phyloP scores from a whole-genome alignment of 2,329 filamentous ascomycete genomes.

The Aureobasidium sp. region DNA sequence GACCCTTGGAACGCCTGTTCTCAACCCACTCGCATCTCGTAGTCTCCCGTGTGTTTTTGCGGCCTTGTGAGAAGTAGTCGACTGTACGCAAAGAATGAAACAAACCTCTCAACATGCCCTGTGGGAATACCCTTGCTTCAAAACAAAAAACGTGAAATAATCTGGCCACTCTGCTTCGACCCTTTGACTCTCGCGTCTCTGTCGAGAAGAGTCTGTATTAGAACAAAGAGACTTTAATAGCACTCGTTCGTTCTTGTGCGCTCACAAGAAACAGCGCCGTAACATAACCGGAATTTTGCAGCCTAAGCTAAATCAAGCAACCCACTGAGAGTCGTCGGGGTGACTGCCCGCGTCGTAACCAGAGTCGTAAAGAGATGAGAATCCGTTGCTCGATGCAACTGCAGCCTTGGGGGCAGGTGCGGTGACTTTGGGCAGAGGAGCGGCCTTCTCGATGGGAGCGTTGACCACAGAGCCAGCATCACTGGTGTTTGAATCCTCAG shows the following conservation, averaged over 20 bases:
- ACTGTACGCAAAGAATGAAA: not conserved
- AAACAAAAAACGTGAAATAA: not conserved
- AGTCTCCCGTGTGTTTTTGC: not conserved
- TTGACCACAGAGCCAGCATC: slow-evolving; percentile 7
- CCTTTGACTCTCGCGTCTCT: not conserved
- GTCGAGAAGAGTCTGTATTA: not conserved
- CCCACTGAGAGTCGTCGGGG: slow-evolving; percentile 32
- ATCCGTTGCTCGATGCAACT: slow-evolving; percentile 14
- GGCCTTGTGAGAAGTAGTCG: not conserved
- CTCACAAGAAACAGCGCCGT: not conserved
- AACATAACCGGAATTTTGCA: not conserved
- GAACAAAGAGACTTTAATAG: not conserved
- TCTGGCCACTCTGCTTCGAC: not conserved
- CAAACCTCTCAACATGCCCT: not conserved
- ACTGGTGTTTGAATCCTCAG: slow-evolving; percentile 10
- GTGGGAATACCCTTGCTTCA: slow-evolving; percentile 4
- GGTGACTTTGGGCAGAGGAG: slow-evolving; percentile 3
- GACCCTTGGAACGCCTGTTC: not conserved
- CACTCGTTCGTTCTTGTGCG: not conserved
- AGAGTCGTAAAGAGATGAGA: slow-evolving; percentile 9
- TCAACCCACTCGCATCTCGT: not conserved
- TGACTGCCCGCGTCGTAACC: slow-evolving; percentile 18
- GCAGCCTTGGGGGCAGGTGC: slow-evolving; percentile 8
- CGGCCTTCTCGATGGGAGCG: slow-evolving; percentile 10
- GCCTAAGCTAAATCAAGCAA: not conserved